A percentile compares a stretch with the other conserved stretches of the same genome.
These are phyloP conservation scores for Cyclotella baltica DNA, from an alignment of 108 stramenopile species.

Conservation along the genomic window DNA sequence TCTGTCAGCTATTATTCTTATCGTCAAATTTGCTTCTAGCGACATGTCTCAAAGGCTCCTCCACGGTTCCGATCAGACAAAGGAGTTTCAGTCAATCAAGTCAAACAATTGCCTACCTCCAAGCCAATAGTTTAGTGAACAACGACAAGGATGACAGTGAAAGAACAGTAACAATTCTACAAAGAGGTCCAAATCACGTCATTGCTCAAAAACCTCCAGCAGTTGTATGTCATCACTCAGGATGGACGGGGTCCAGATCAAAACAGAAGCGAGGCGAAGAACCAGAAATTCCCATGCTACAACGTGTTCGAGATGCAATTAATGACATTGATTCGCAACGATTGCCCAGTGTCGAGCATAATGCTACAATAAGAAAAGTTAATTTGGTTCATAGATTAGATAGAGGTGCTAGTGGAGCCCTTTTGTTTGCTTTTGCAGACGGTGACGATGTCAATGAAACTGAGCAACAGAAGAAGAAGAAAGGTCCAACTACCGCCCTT, in stretches of 20 bases:
- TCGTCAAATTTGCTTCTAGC: no score
- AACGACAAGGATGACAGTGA: not conserved
- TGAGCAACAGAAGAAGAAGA: conserved; percentile 20
- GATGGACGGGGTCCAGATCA: conserved; percentile 71
- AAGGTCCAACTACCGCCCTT: conserved; percentile 52
- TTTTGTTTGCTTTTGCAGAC: conserved; percentile 68
- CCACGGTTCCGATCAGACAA: no score
- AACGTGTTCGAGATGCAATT: conserved; percentile 56
- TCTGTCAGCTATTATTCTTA: no score
- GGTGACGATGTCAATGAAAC: conserved; percentile 39
- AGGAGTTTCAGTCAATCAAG: no score
- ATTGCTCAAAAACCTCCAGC: conserved; percentile 78
- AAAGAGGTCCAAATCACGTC: conserved; percentile 61
- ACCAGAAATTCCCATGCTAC: conserved; percentile 61
- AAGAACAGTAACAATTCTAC: conserved; percentile 63
- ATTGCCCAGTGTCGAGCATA: conserved; percentile 7
- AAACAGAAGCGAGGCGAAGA: conserved; percentile 49
- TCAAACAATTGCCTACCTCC: no score
- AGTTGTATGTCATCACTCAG: conserved; percentile 86
- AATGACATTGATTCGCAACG: conserved; percentile 47
- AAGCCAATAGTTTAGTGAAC: no score
- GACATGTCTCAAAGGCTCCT: no score
- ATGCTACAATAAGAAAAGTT: conserved; percentile 62
- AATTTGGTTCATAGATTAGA: conserved; percentile 88
- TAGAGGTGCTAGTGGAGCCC: conserved; percentile 76